Conservation (phyloP, 1,139 yeast genomes). For the Taiozyma sp. region DNA sequence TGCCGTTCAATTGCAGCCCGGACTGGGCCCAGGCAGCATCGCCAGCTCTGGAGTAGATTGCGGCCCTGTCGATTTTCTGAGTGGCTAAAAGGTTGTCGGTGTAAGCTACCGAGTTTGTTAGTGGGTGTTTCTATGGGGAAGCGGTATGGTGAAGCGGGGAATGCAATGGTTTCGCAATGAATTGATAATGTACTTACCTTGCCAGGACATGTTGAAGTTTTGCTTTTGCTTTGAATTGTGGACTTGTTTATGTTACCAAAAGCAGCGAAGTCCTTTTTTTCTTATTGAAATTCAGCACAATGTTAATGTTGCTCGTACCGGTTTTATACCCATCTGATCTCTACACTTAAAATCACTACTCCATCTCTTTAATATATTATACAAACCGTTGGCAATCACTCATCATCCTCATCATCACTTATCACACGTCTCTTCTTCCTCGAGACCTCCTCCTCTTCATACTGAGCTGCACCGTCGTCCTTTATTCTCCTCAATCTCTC, state of each 20-base stretch:
- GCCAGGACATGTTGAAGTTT: constrained; percentile 22
- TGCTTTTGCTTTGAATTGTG: not conserved
- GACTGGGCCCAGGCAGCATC: constrained; percentile 94
- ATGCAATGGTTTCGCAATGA: too few relatives aligned
- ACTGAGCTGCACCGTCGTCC: constrained; percentile 49
- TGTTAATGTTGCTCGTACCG: not conserved
- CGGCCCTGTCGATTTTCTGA: constrained; percentile 87
- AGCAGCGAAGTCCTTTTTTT: not conserved
- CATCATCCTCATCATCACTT: constrained; percentile 47
- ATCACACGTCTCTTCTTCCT: constrained; percentile 49
- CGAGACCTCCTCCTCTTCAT: constrained; percentile 36
- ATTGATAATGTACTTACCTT: constrained; percentile 16
- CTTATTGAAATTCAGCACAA: not conserved
- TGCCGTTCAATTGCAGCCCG: constrained; percentile 59
- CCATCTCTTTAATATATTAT: not conserved
- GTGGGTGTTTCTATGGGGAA: not conserved
- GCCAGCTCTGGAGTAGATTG: constrained; percentile 90
- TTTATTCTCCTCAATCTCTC: constrained; percentile 60
- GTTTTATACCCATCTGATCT: too few relatives aligned
- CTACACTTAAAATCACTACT: too few relatives aligned
- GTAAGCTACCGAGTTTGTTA: constrained; percentile 61
- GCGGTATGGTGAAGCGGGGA: not conserved
- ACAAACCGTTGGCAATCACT: not conserved
- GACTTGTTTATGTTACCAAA: not conserved
- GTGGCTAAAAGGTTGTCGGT: constrained; percentile 88